Base-by-base conservation (phyloP, 1,139 yeast species). In the Yamadazyma triangularis region DNA sequence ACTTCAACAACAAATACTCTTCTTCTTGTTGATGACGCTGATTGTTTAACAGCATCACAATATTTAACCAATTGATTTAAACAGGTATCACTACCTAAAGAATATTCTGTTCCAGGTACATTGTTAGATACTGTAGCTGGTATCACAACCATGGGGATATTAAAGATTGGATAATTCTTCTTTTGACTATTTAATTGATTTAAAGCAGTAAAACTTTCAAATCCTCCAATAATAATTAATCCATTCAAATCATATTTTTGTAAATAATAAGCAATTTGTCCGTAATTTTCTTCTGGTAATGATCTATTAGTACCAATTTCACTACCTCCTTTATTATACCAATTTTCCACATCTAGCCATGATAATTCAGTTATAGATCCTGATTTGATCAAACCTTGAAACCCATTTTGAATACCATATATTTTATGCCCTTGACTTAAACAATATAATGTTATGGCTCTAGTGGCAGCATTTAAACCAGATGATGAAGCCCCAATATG, bases 401-500 rank as follows among this genome's bases (percentile, higher is more conserved):
- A 91, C 25, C 97, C 96, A 58, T 91, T 87, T 56, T 83, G 82
- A 40, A 89, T 83, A 15, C 94, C 96, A 47, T 73, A 82, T 23
- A 93, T 83, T 32, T 72, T 76, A 65, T 91, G 97, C 26, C 98
- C 98, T 41, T 79, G 75, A 11, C 95, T 81, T 64, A 88, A 70
- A 64, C 95, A 86, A 64, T 88, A 88, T 14, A 89, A 75, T 3
- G 95, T 93, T 50, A 89, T 87, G 4, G 96, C 91, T 42, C 94
- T 77, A 1, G 91, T 82, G 12, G 96, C 94, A 36, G 95, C 82
- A 63, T 91, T 91, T 71, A 91, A 79, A 35, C 95, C 96, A 41
- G 96, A 94, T 11, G 96, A 93, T 24, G 98, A 95, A 1, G 98
- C 98, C 43, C 98, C 98, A 35, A 89, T 83, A 50, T 88, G 88